Evolutionary conservation across 768 basidiomycete species (phyloP), one percentile per base, ranked within the genome.

Genomic region (Hericium rajendrae): DNA sequence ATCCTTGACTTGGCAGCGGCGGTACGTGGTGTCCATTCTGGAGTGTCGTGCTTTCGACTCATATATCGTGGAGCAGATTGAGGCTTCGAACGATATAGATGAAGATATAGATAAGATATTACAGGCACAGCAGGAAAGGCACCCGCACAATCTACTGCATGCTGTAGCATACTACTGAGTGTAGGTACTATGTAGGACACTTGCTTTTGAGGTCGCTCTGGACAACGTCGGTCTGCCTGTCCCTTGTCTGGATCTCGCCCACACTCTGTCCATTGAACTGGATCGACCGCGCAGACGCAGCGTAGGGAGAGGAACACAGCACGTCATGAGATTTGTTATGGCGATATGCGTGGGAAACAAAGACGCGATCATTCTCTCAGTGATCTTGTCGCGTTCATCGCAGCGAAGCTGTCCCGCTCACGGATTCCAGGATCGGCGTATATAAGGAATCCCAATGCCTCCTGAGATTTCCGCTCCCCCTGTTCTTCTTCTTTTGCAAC

Each of bases 91-190:
- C 58, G 95, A 98, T 67, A 78, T 98, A 54, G 97, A 99, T 70
- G 88, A 89, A 67, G 88, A 88, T 46, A 97, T 99, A 53, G 90
- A 90, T 64, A 75, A 76, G 55, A 93, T 99, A 61, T 73, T 99
- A n/a, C 77, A 86, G 65, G 69, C 68, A 11, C 97, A 98, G 63
- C 84, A 91, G 67, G 89, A 91, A 54, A 87, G 83, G 43, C 94
- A 97, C 66, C 93, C 97, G 1, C 97, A 98, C 70, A 85, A 81
- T 69, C 74, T 98, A 22, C 76, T 98, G 41, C 95, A 97, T 67
- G 86, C 89, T 6, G 88, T 98, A 39, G 90, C 84, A 38, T 98
- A 87, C 71, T 98, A 94, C 71, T 99, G 75, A 76, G 15, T 28
- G 4, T 6, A 32, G 18, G 16, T 24, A 11, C 11, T 32, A 32